Evolutionary conservation across 1,139 yeast genomes (phyloP).

Genomic region (Trichomonascaceae sp.): DNA sequence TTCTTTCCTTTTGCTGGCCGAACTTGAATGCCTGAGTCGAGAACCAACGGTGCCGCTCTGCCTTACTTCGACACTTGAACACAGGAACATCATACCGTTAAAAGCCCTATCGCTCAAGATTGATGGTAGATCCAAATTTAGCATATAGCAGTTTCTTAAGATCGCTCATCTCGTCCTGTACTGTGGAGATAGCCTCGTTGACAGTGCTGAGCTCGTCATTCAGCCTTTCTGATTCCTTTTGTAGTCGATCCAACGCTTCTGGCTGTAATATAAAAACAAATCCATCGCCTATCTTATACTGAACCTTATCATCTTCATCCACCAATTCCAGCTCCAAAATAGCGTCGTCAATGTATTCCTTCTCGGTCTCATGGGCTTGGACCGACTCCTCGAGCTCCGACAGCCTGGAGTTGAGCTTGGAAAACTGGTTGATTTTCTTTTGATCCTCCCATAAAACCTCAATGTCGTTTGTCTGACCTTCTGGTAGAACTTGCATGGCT

Average conservation of each 20-base stretch:
- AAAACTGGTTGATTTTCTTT: slow-evolving; percentile 78
- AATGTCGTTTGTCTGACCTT: slow-evolving; percentile 43
- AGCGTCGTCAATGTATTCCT: slow-evolving; percentile 85
- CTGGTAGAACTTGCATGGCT: slow-evolving; percentile 12
- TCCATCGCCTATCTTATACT: slow-evolving; percentile 66
- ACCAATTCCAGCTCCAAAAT: slow-evolving; percentile 77
- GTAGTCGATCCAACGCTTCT: slow-evolving; percentile 62
- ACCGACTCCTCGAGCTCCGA: slow-evolving; percentile 52
- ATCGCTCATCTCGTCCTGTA: slow-evolving; percentile 49
- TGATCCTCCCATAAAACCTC: slow-evolving; percentile 90
- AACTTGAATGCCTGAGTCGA: no score
- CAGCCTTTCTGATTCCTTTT: slow-evolving; percentile 49
- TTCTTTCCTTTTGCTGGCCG: no score
- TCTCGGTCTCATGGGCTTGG: slow-evolving; percentile 53
- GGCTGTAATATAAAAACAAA: slow-evolving; percentile 62
- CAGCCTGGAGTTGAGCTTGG: slow-evolving; percentile 68
- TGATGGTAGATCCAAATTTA: slow-evolving; percentile 85
- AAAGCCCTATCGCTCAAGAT: slow-evolving; percentile 47
- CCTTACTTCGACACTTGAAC: no score
- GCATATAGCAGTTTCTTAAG: slow-evolving; percentile 75
- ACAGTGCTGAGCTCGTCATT: slow-evolving; percentile 44
- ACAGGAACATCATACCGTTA: no score
- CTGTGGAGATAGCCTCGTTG: slow-evolving; percentile 44
- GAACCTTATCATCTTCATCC: slow-evolving; percentile 61
- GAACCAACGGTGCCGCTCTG: no score